phyloP scores from a whole-genome alignment of 345 rosid genomes.

The Boechera retrofracta region DNA sequence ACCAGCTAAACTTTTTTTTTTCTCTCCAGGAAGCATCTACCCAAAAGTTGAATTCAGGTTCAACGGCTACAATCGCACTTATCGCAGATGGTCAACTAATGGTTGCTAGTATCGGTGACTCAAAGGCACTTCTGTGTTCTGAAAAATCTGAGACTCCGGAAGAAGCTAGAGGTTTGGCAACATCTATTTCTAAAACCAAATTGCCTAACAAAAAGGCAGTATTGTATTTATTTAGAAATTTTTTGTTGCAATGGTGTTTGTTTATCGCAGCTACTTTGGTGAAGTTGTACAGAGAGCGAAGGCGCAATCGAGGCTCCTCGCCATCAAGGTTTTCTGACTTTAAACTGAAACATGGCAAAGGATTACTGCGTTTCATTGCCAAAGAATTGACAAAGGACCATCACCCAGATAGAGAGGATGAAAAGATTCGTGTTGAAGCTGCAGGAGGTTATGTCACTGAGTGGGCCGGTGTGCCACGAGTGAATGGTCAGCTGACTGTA shows the following conservation, averaged over 20 bases:
- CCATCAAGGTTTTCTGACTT: slow-evolving; percentile 52
- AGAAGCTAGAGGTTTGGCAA: slow-evolving; percentile 81
- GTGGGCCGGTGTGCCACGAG: slow-evolving; percentile 81
- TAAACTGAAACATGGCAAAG: slow-evolving; percentile 54
- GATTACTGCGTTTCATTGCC: slow-evolving; percentile 57
- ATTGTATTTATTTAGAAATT: background rate
- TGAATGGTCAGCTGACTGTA: slow-evolving; percentile 86
- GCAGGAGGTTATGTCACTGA: slow-evolving; percentile 89
- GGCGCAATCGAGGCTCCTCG: slow-evolving; percentile 57
- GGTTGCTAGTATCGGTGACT: slow-evolving; percentile 92
- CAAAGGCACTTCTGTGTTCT: slow-evolving; percentile 91
- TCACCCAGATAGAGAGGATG: slow-evolving; percentile 92
- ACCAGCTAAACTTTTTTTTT: slow-evolving; percentile 1
- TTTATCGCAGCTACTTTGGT: slow-evolving; percentile 70
- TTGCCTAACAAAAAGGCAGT: background rate
- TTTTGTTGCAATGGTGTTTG: slow-evolving; percentile 26
- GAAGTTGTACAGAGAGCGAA: slow-evolving; percentile 71
- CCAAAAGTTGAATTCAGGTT: slow-evolving; percentile 66
- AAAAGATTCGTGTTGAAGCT: slow-evolving; percentile 81
- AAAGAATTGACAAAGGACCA: slow-evolving; percentile 87
- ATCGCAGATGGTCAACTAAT: slow-evolving; percentile 81
- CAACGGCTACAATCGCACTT: slow-evolving; percentile 79
- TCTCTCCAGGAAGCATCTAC: slow-evolving; percentile 67
- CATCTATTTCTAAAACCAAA: slow-evolving; percentile 27
- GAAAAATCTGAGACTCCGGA: slow-evolving; percentile 77